A percentile compares a stretch with the other conserved stretches of the same genome.
Evolutionary conservation across 768 basidiomycete genomes (phyloP).

Genomic region (Leucogyrophana mollusca): DNA sequence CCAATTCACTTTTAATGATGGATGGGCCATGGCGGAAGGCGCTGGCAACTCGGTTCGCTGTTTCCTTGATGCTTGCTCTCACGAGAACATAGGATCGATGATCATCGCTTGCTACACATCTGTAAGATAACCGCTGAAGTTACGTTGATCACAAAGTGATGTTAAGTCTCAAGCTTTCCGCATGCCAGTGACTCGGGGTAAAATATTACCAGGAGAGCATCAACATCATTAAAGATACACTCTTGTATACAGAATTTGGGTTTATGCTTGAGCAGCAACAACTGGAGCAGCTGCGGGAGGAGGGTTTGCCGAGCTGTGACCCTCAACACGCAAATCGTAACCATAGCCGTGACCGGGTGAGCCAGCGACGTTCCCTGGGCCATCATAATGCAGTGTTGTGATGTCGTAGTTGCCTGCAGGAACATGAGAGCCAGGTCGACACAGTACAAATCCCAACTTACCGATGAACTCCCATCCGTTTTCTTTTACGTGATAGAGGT

Average conservation of each 20-base stretch:
- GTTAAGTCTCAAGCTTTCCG: no score
- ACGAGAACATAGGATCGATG: no score
- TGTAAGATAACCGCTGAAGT: no score
- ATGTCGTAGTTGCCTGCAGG: constrained; percentile 87
- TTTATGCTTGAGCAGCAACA: constrained; percentile 16
- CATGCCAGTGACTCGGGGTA: no score
- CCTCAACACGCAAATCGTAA: constrained; percentile 69
- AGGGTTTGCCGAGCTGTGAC: constrained; percentile 52
- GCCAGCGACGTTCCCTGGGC: constrained; percentile 67
- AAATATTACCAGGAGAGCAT: no score
- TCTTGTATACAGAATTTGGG: constrained; percentile 4
- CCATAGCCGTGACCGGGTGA: constrained; percentile 71
- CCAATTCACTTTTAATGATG: no score
- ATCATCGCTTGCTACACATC: no score
- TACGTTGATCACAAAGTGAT: no score
- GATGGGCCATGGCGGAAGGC: no score
- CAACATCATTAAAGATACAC: constrained; percentile 15
- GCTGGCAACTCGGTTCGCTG: no score
- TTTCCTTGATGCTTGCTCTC: no score
- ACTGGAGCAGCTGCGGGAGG: constrained; percentile 30
- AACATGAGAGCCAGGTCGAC: constrained; percentile 9
- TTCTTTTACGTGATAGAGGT: constrained; percentile 93
- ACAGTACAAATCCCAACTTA: constrained; percentile 33
- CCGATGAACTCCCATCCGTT: constrained; percentile 97
- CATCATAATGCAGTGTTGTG: constrained; percentile 88